A percentile compares a stretch with the other conserved stretches of the same genome.
Evolutionary conservation across 495 filamentous ascomycete species (phyloP).

Genomic region (Emericellopsis terricola): DNA sequence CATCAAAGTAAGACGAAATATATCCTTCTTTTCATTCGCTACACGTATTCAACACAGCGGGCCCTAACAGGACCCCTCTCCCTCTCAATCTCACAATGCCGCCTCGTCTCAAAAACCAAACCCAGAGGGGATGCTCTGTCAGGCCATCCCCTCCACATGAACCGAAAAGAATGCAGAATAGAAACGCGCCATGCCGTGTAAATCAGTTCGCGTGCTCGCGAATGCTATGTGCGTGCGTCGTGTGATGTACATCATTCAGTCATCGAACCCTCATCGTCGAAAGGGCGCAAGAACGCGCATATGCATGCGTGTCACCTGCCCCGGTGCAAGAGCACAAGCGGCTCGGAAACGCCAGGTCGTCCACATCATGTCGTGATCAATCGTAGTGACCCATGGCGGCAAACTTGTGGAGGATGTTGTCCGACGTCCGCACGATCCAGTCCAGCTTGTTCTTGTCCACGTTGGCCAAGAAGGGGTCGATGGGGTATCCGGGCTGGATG

Average conservation of each 20-base stretch:
- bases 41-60: too few species aligned
- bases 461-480: constrained; percentile 2
- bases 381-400: neutral
- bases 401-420: neutral
- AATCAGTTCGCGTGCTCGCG: too few species aligned
- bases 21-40: too few species aligned
- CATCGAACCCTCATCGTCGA: neutral
- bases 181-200: neutral
- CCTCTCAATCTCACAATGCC: too few species aligned
- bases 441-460: constrained; percentile 1
- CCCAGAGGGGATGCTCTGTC: too few species aligned
- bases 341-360: neutral
- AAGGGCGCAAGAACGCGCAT: neutral
- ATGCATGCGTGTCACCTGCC: neutral
- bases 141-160: too few species aligned
- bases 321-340: neutral
- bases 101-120: too few species aligned
- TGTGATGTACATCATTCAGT: neutral
- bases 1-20: too few species aligned
- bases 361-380: neutral
- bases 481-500: constrained; percentile 2
- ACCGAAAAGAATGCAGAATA: neutral
- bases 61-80: too few species aligned
- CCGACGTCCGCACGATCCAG: constrained; percentile 1
- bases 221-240: neutral